These are phyloP conservation scores for Nannochloropsis gaditana DNA, from an alignment of 108 stramenopile species.

Conservation along the genomic window DNA sequence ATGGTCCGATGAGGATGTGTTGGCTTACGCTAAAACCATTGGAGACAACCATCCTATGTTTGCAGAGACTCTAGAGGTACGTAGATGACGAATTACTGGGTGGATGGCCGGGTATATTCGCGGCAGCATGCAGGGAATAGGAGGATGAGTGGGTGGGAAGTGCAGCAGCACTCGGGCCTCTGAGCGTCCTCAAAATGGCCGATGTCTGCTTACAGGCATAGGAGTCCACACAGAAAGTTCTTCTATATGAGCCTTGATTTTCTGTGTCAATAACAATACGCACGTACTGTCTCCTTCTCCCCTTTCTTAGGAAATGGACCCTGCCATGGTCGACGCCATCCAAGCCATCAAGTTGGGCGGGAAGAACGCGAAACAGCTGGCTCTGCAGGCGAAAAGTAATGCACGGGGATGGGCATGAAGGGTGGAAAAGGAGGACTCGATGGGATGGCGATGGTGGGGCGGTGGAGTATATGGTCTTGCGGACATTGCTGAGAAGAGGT, in stretches of 20 bases:
- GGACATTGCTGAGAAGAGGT: background rate
- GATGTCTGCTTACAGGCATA: too few relatives aligned
- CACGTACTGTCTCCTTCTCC: too few relatives aligned
- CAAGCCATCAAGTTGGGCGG: slow-evolving; percentile 17
- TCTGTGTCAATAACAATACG: too few relatives aligned
- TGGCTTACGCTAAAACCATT: slow-evolving; percentile 5
- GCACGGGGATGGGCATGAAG: background rate
- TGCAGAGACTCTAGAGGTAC: background rate
- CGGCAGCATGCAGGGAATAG: too few relatives aligned
- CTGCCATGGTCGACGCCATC: background rate
- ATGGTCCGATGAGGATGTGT: slow-evolving; percentile 12
- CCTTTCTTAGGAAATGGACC: background rate
- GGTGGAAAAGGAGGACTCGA: background rate
- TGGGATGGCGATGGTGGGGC: background rate
- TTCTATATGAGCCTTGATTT: too few relatives aligned
- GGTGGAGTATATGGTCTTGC: background rate
- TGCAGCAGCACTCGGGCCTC: too few relatives aligned
- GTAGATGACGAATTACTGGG: background rate
- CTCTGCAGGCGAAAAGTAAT: background rate
- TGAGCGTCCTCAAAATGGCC: too few relatives aligned
- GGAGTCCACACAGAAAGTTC: too few relatives aligned
- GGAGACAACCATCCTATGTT: slow-evolving; percentile 13
- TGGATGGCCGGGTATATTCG: too few relatives aligned
- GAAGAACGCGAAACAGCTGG: slow-evolving; percentile 1
- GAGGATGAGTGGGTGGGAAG: too few relatives aligned